Evolutionary conservation across 1,139 yeast species (phyloP), one percentile per base, ranked within the genome.

Genomic region (Pneumocystis carinii): DNA sequence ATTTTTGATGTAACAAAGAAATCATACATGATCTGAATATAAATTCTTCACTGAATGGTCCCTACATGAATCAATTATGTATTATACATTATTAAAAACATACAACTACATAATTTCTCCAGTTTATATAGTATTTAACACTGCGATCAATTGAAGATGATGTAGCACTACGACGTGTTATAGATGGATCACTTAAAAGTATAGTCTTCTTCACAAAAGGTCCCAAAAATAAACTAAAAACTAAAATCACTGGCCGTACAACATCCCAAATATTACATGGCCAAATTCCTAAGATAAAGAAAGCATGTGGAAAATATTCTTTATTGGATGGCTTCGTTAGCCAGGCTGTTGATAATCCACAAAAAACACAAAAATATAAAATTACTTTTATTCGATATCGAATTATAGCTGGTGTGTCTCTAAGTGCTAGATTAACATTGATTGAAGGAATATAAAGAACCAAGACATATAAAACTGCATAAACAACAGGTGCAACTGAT

Each of bases 41-140:
- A 41, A 90, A 69, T 71, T 92, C 99, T 72, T 92, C 99, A 0
- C 96, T 85, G 0, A 87, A 64, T 0, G 98, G 98, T 0, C 95
- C 97, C 78, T 0, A 88, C 38, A 14, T 32, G 63, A 19, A 24
- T 29, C 36, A 58, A 24, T 59, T 24, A n/a, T 57, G 29, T 53
- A 36, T 37, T n/a, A 58, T 19, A 14, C 5, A 41, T 56, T 48
- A 37, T 66, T 63, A 63, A 64, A 57, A 19, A 64, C 69, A 63
- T 66, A 63, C 61, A 64, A 66, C 62, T 14, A 67, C 59, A 59
- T 65, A 67, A 59, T 67, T 66, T 32, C 69, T 57, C 53, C 63
- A 15, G 32, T 64, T 61, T 41, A 8, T 36, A 59, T 59, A 64
- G 15, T 70, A 69, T 19, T 12, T 7, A 24, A 10, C 27, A 5